phyloP scores from a whole-genome alignment of 75 land plant species.

The Pseudotsuga menziesii region DNA sequence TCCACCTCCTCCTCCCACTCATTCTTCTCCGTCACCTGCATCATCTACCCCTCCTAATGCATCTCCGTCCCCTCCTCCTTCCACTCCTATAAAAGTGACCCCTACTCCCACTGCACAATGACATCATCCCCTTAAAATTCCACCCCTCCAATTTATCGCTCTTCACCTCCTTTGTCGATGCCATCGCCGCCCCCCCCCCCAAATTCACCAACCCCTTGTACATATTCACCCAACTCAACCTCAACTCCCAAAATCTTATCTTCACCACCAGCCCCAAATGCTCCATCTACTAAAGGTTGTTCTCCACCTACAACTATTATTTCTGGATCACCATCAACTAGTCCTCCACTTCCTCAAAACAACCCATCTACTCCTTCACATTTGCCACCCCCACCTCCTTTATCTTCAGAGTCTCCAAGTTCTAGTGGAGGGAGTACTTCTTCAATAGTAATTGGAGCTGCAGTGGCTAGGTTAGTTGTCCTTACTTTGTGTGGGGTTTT shows the following conservation, averaged over 20 bases:
- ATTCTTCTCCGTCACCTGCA: neutral
- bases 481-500: neutral
- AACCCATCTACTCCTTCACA: neutral
- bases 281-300: neutral
- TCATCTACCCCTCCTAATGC: neutral
- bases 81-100: neutral
- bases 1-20: neutral
- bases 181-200: neutral
- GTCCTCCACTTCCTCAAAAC: neutral
- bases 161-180: neutral
- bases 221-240: no score
- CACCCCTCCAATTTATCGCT: neutral
- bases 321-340: neutral
- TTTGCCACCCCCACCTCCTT: neutral
- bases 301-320: neutral
- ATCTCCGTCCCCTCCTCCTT: neutral
- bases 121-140: neutral
- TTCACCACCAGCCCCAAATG: slow-evolving; percentile 1
- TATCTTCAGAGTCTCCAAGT: neutral
- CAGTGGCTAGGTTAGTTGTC: neutral
- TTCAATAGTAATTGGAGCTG: neutral
- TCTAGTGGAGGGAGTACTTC: neutral
- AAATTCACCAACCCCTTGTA: neutral
- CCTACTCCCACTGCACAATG: neutral
- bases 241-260: neutral